Percentiles rank a stretch among this genome's conserved stretches.
phyloP scores from a whole-genome alignment of 257 asterid genomes.

The Nicotiana tomentosiformis region DNA sequence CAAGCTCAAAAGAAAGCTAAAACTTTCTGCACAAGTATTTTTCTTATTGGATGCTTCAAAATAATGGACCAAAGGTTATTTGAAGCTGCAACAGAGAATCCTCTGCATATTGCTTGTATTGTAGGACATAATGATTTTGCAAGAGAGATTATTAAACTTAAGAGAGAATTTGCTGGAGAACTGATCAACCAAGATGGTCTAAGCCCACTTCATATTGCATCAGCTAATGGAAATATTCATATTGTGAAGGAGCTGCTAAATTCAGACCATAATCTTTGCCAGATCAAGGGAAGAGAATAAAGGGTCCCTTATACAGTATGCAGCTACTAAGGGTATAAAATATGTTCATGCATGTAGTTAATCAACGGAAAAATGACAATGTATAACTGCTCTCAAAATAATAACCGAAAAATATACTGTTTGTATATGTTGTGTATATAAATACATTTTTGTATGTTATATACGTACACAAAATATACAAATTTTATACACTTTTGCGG shows the following conservation, averaged over 20 bases:
- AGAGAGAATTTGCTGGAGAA: constrained; percentile 8
- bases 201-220: constrained; percentile 9
- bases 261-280: constrained; percentile 14
- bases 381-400: no score
- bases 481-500: no score
- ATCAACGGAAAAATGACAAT: no score
- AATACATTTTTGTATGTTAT: no score
- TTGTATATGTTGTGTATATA: no score
- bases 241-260: constrained; percentile 16
- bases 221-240: constrained; percentile 17
- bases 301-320: constrained; percentile 25
- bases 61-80: constrained; percentile 4
- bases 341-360: no score
- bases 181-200: constrained; percentile 13
- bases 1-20: not conserved
- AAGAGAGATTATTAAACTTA: not conserved
- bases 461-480: no score
- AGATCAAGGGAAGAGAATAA: constrained; percentile 16
- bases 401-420: no score
- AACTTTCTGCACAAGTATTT: not conserved
- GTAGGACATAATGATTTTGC: not conserved
- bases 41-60: not conserved
- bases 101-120: constrained; percentile 2
- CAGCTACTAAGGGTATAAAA: constrained; percentile 14
- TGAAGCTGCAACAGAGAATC: not conserved